Percentiles rank a stretch among this genome's conserved stretches.
These are phyloP conservation scores for Penicillium riverlandense DNA, from an alignment of 495 filamentous ascomycete species.

Conservation along the genomic window DNA sequence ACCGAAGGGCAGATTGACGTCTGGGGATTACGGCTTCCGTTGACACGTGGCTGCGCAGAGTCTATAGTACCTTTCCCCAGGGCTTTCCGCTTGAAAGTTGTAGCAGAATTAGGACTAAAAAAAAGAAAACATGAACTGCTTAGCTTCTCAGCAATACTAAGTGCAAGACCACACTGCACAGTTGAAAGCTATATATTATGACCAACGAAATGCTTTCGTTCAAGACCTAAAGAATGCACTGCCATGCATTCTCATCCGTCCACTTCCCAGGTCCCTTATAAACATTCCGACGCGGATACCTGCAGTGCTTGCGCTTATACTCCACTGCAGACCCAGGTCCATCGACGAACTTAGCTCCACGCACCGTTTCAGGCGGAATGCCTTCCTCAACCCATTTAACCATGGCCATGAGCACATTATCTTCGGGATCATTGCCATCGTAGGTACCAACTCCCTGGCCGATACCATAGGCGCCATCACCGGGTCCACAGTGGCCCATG, in stretches of 20 bases:
- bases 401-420: constrained; percentile 48
- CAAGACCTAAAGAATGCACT: constrained; percentile 19
- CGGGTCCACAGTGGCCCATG: constrained; percentile 44
- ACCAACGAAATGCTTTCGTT: too few species aligned
- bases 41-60: too few species aligned
- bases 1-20: too few species aligned
- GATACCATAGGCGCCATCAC: constrained; percentile 48
- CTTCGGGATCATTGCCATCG: constrained; percentile 21
- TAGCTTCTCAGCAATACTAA: too few species aligned
- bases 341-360: constrained; percentile 45
- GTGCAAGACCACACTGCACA: too few species aligned
- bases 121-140: too few species aligned
- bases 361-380: constrained; percentile 44
- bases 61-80: too few species aligned
- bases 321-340: constrained; percentile 26
- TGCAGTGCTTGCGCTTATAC: constrained; percentile 34
- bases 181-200: too few species aligned
- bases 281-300: constrained; percentile 31
- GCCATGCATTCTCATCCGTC: constrained; percentile 33
- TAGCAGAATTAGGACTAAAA: too few species aligned
- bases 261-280: constrained; percentile 32
- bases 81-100: too few species aligned
- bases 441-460: constrained; percentile 33
- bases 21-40: too few species aligned
- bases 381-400: constrained; percentile 57